Evolutionary conservation across 2,329 filamentous ascomycete species (phyloP).

Genomic region (Exophiala phaeomuriformis): DNA sequence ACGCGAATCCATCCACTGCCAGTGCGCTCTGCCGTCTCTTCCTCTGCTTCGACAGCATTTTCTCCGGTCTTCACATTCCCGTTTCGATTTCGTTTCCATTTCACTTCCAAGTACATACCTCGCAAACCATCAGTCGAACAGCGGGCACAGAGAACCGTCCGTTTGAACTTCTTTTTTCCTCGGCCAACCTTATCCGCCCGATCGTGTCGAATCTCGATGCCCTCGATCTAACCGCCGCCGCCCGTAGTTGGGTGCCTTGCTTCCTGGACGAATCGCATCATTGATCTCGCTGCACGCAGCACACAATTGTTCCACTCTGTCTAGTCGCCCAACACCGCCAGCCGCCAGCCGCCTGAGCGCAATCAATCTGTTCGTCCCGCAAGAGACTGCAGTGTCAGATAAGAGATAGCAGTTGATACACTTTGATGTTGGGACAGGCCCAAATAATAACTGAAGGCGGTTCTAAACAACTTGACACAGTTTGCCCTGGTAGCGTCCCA

Average conservation of each 20-base stretch:
- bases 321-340: not conserved
- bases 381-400: not conserved
- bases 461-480: not conserved
- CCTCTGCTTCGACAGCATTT: not conserved
- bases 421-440: too few relatives aligned
- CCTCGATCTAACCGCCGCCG: constrained; percentile 13
- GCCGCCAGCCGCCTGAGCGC: constrained; percentile 4
- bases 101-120: not conserved
- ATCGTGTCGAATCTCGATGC: constrained; percentile 3
- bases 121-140: not conserved
- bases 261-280: constrained; percentile 16
- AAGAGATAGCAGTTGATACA: not conserved
- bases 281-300: constrained; percentile 13
- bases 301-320: constrained; percentile 7
- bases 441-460: too few relatives aligned
- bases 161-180: not conserved
- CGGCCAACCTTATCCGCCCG: not conserved
- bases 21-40: not conserved
- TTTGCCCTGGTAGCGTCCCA: not conserved
- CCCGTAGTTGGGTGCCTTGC: constrained; percentile 17
- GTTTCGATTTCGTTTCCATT: not conserved
- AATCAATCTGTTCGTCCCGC: not conserved
- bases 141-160: not conserved
- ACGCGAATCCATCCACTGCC: not conserved
- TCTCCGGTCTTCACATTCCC: not conserved